A percentile compares a stretch with the other conserved stretches of the same genome.
These are phyloP conservation scores for Westerdykella sp. DNA, from an alignment of 2,329 filamentous ascomycete genomes.

Conservation along the genomic window DNA sequence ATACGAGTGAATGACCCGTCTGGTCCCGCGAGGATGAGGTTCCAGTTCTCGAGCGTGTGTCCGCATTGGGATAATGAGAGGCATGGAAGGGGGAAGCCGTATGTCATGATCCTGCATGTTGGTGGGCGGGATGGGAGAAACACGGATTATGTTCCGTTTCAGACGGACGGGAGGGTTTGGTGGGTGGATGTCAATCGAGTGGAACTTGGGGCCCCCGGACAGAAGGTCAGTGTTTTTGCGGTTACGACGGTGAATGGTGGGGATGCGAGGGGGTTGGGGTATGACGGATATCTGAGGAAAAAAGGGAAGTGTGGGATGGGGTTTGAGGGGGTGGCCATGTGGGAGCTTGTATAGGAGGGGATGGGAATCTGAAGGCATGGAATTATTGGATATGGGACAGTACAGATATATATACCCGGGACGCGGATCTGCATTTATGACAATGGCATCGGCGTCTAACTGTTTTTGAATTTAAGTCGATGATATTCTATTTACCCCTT, in stretches of 20 bases:
- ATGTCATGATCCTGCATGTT: conserved; percentile 63
- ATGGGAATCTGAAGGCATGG: not conserved
- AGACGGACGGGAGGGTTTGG: conserved; percentile 71
- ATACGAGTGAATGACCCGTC: conserved; percentile 56
- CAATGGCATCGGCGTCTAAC: no score
- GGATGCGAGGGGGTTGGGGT: conserved; percentile 49
- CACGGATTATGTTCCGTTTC: conserved; percentile 62
- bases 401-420: no score
- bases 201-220: conserved; percentile 46
- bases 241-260: conserved; percentile 50
- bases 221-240: conserved; percentile 59
- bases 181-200: conserved; percentile 62
- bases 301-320: conserved; percentile 44
- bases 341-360: conserved; percentile 44
- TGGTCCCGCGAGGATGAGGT: conserved; percentile 51
- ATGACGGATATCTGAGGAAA: conserved; percentile 35
- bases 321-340: conserved; percentile 49
- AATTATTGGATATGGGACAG: not conserved
- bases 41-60: conserved; percentile 74
- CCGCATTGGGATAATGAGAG: conserved; percentile 73
- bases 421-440: no score
- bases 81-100: conserved; percentile 59
- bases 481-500: no score
- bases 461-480: no score
- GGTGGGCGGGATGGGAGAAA: conserved; percentile 57